Evolutionary conservation across 2,329 filamentous ascomycete species (phyloP).

Genomic region (Hirsutella minnesotensis): DNA sequence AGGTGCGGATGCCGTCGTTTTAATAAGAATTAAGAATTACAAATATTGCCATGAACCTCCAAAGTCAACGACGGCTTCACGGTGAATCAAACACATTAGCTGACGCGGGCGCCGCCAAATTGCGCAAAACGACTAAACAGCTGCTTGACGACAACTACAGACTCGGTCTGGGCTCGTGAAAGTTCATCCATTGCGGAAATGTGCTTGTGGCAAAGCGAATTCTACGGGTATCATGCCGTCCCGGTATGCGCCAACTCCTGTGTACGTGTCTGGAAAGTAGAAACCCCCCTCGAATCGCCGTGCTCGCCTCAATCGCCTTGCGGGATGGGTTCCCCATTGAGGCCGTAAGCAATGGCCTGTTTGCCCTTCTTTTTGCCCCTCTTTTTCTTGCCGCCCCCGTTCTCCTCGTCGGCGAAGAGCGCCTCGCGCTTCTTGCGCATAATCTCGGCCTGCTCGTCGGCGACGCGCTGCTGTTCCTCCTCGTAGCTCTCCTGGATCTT

Average conservation of each 20-base stretch:
- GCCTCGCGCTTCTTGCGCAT: slow-evolving; percentile 36
- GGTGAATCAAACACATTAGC: too few species aligned
- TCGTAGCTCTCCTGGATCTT: slow-evolving; percentile 32
- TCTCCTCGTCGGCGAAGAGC: slow-evolving; percentile 30
- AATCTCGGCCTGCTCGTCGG: slow-evolving; percentile 35
- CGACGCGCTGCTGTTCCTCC: slow-evolving; percentile 27
- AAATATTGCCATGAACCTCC: too few species aligned
- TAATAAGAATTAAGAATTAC: neutral
- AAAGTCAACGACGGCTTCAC: too few species aligned
- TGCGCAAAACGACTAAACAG: too few species aligned
- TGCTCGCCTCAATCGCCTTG: slow-evolving; percentile 5
- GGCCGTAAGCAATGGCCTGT: slow-evolving; percentile 21
- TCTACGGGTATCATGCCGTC: slow-evolving; percentile 1
- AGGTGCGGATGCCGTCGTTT: neutral
- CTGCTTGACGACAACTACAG: too few species aligned
- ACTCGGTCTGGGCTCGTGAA: too few species aligned
- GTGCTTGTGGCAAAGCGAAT: neutral
- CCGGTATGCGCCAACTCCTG: neutral
- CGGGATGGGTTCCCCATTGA: slow-evolving; percentile 24
- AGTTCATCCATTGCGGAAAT: too few species aligned
- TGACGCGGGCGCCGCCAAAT: too few species aligned
- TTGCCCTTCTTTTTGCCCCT: slow-evolving; percentile 19
- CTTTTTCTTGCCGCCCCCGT: slow-evolving; percentile 20
- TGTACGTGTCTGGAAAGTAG: too few species aligned
- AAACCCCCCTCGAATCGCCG: too few species aligned